These are phyloP conservation scores for Puccinia horiana DNA, from an alignment of 1,284 basidiomycete species.

Conservation along the genomic window DNA sequence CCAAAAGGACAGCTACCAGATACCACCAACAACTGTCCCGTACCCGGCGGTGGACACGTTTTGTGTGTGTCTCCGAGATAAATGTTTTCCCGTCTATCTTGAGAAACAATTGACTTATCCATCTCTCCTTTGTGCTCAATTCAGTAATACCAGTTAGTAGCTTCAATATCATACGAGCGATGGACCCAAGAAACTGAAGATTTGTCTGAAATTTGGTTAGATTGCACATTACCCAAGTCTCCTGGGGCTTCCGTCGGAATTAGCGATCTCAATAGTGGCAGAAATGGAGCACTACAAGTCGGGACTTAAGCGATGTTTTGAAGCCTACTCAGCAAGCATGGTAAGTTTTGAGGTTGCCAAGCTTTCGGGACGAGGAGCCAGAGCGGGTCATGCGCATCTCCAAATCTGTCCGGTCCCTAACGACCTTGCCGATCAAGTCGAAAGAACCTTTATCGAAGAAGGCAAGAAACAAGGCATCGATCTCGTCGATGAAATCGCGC, in stretches of 20 bases:
- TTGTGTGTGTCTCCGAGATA: conserved; percentile 61
- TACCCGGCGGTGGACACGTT: conserved; percentile 91
- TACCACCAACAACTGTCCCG: conserved; percentile 63
- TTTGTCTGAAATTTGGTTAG: neutral
- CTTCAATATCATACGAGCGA: neutral
- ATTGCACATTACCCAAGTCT: conserved; percentile 66
- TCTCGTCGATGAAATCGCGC: conserved; percentile 62
- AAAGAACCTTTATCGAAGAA: conserved; percentile 70
- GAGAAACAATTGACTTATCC: neutral
- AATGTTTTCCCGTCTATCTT: conserved; percentile 64
- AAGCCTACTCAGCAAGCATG: conserved; percentile 68
- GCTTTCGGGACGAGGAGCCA: conserved; percentile 64
- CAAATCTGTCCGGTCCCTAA: conserved; percentile 80
- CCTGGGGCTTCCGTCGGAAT: conserved; percentile 71
- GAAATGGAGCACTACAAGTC: conserved; percentile 82
- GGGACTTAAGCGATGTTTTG: conserved; percentile 72
- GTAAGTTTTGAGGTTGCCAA: conserved; percentile 87
- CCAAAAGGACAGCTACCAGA: conserved; percentile 89
- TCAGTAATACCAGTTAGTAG: conserved; percentile 37
- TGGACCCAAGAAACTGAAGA: neutral
- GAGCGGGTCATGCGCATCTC: conserved; percentile 90
- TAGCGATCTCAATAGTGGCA: conserved; percentile 71
- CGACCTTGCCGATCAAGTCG: conserved; percentile 67
- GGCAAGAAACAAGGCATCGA: conserved; percentile 62
- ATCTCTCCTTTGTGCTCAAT: neutral